Base-by-base conservation (phyloP, 495 filamentous ascomycete species). In the Xylaria scruposa region DNA sequence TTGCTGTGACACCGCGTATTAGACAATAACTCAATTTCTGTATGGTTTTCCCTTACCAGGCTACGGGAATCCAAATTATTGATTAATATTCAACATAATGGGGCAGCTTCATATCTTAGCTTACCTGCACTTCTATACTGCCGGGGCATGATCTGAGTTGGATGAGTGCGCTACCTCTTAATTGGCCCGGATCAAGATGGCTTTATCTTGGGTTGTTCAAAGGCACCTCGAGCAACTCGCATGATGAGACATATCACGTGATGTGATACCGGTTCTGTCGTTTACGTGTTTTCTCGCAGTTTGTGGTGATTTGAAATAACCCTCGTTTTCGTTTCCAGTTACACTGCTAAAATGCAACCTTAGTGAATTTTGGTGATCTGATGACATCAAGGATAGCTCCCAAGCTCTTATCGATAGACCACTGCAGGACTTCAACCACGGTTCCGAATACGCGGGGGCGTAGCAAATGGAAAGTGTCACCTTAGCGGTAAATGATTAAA, bases 1-100 rank as follows among this genome's bases (percentile, higher is more conserved):
- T 79, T 72, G 67, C 81, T 78, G 3, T 46, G 2, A 33, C 46
- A 51, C n/a, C 24, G 17, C 17, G 26, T 47, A 67, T 65, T 24
- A 71, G 69, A 69, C 5, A 42, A 36, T 13, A 21, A 15, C 29
- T 38, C 54, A 29, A 8, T 19, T 29, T 21, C 10, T 47, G 36
- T 17, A 21, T 67, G 10, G n/a, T 26, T 26, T 31, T 31, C 24
- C 17, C 67, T 49, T 61, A 69, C 67, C 67, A 69, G 29, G 67
- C 67, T 69, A 21, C 19, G 24, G 38, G 46, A 13, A 59, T 17
- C 29, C 58, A 60, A 36, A 21, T 8, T 9, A 33, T 68, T 33
- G 58, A 33, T 68, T 15, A 68, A 38, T 38, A 53, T 24, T 49
- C 29, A 33, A 19, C 3, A n/a, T 24, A 8, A 49, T 31, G 3